Evolutionary conservation across 2,329 filamentous ascomycete species (phyloP), one percentile per base, ranked within the genome.

Genomic region (Cryphonectria radicalis): DNA sequence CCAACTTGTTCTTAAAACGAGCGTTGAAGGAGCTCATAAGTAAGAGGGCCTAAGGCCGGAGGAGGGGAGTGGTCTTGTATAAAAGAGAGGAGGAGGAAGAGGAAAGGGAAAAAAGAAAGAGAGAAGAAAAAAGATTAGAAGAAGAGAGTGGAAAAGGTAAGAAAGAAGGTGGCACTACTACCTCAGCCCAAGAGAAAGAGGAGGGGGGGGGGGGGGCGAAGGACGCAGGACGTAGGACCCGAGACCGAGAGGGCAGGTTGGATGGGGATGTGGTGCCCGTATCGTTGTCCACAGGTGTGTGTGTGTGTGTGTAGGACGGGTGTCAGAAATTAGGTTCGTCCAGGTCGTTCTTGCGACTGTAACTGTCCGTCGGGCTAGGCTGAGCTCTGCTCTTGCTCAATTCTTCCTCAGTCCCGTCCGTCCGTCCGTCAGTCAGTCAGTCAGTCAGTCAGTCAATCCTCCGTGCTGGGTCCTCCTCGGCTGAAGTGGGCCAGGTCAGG

Each of bases 1-100:
- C 91, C 85, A 94, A 88, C 87, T 89, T 88, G 87, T 93, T 92
- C 82, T 69, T 69, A 35, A 93, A 89, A 83, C 91, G 90, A 81
- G 89, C 89, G 86, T 93, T 93, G 89, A 92, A 88, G 87, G 90
- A 93, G 88, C 89, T 92, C 91, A 93, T 92, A 86, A 83, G 85
- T 83, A 80, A 75, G 64, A 76, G 77, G 72, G 76, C 76, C 81
- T 80, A 80, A 81, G 80, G 80, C 76, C 74, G 72, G 76, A 73
- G 75, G 76, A 4, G 73, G 75, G 75, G 73, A 77, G 75, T n/a
- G 64, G 69, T 67, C 43, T 68, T 73, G 64, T 68, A 70, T 35
- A 62, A 59, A 65, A 50, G 57, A 66, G 37, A 64, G n/a, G 66
- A 64, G 40, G n/a, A 22, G 5, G 28, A 64, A 43, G 53, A 22